These are phyloP conservation scores for Microbotryum violaceum DNA, from an alignment of 1,284 basidiomycete genomes.

Conservation along the genomic window DNA sequence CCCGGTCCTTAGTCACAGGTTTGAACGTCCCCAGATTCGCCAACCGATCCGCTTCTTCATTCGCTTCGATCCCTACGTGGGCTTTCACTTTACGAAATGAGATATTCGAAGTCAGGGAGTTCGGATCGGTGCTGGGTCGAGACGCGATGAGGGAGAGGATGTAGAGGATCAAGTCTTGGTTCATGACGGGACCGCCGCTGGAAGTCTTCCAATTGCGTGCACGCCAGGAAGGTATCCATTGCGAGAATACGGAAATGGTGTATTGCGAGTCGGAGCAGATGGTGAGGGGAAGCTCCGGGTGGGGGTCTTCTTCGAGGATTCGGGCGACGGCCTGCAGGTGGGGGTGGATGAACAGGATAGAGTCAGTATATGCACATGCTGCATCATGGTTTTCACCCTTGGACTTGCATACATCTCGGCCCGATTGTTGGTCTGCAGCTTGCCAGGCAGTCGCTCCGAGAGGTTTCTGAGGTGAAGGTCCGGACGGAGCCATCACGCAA, in stretches of 20 bases:
- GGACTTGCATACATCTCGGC: conserved; percentile 68
- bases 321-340: conserved; percentile 60
- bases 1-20: conserved; percentile 46
- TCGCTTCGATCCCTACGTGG: conserved; percentile 62
- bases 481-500: not conserved
- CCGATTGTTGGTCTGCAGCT: conserved; percentile 71
- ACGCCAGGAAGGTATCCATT: conserved; percentile 59
- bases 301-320: conserved; percentile 58
- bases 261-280: conserved; percentile 73
- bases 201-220: conserved; percentile 49
- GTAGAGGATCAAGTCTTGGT: conserved; percentile 57
- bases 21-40: conserved; percentile 53
- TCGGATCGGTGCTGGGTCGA: conserved; percentile 39
- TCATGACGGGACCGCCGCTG: conserved; percentile 54
- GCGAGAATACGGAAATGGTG: conserved; percentile 57
- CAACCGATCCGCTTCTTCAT: conserved; percentile 65
- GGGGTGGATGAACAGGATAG: not conserved
- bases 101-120: conserved; percentile 40
- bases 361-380: not conserved
- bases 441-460: conserved; percentile 66
- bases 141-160: conserved; percentile 51
- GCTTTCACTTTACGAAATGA: conserved; percentile 60
- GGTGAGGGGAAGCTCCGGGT: conserved; percentile 49
- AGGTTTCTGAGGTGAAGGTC: conserved; percentile 53
- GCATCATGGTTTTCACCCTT: not conserved